Percentiles rank a stretch among this genome's conserved stretches.
Evolutionary conservation across 1,284 basidiomycete genomes (phyloP).

Genomic region (Fomitopsis betulina): DNA sequence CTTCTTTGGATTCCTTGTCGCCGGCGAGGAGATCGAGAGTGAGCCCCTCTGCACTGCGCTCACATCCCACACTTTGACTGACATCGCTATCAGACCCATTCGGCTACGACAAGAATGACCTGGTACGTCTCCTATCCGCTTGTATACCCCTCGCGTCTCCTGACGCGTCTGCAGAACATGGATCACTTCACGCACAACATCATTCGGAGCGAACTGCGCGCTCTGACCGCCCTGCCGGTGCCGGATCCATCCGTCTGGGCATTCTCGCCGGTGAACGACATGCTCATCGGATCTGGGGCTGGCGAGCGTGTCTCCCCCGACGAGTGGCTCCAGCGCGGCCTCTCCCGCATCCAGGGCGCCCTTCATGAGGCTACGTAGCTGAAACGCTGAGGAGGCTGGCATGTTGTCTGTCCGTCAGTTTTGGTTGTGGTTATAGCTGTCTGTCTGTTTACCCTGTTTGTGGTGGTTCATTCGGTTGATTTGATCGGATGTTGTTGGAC

Average conservation of each 20-base stretch:
- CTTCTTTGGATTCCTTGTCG: constrained; percentile 67
- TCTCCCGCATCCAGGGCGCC: neutral
- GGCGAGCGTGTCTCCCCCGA: constrained; percentile 41
- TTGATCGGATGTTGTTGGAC: no score
- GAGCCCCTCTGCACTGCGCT: constrained; percentile 18
- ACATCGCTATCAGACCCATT: constrained; percentile 43
- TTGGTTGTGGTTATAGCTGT: no score
- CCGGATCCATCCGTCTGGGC: constrained; percentile 55
- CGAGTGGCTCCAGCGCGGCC: constrained; percentile 42
- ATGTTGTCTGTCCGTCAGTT: no score
- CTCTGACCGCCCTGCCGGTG: constrained; percentile 49
- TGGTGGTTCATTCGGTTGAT: no score
- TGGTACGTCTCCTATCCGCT: constrained; percentile 33
- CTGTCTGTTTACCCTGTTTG: no score
- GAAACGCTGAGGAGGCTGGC: no score
- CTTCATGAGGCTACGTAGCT: neutral
- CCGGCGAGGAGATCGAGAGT: constrained; percentile 72
- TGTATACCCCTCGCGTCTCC: neutral
- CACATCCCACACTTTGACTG: constrained; percentile 3
- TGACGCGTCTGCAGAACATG: constrained; percentile 38
- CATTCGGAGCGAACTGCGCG: constrained; percentile 57
- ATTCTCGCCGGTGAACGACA: constrained; percentile 57
- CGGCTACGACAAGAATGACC: constrained; percentile 67
- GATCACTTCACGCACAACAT: constrained; percentile 65
- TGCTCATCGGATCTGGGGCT: constrained; percentile 38